A percentile compares a stretch with the other conserved stretches of the same genome.
Evolutionary conservation across 2,329 filamentous ascomycete genomes (phyloP).

Genomic region (Ceratocystis eucalypticola): DNA sequence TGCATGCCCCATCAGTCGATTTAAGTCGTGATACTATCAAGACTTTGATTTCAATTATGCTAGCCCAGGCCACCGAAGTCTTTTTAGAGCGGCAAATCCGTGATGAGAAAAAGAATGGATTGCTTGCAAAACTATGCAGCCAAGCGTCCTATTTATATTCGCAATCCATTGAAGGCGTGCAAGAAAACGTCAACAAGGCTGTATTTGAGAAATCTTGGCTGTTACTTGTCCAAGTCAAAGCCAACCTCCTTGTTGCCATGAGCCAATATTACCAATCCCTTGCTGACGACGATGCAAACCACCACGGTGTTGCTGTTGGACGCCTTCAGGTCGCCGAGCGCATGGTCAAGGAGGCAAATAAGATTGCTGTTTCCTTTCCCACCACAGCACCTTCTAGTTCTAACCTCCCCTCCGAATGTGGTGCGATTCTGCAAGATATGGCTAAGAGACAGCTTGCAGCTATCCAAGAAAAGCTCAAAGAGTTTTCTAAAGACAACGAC

Average conservation of each 20-base stretch:
- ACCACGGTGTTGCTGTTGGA: constrained; percentile 72
- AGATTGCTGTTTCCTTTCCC: constrained; percentile 66
- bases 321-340: constrained; percentile 70
- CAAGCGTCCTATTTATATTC: constrained; percentile 80
- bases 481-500: constrained; percentile 83
- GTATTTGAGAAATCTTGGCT: constrained; percentile 95
- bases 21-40: constrained; percentile 92
- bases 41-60: constrained; percentile 78
- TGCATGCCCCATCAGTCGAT: constrained; percentile 93
- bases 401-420: constrained; percentile 71
- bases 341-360: constrained; percentile 64
- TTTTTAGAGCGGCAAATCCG: constrained; percentile 92
- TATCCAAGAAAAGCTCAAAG: constrained; percentile 66
- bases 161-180: constrained; percentile 77
- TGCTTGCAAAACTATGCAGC: constrained; percentile 84
- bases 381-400: constrained; percentile 63
- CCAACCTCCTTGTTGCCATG: constrained; percentile 66
- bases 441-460: constrained; percentile 68
- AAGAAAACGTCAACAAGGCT: constrained; percentile 80
- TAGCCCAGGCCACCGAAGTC: constrained; percentile 92
- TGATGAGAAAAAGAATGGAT: constrained; percentile 81
- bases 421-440: constrained; percentile 59
- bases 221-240: constrained; percentile 69
- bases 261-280: constrained; percentile 90
- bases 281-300: constrained; percentile 77